Evolutionary conservation across 75 land plant genomes (phyloP), one percentile per base, ranked within the genome.

Genomic region (Cryptomeria japonica): DNA sequence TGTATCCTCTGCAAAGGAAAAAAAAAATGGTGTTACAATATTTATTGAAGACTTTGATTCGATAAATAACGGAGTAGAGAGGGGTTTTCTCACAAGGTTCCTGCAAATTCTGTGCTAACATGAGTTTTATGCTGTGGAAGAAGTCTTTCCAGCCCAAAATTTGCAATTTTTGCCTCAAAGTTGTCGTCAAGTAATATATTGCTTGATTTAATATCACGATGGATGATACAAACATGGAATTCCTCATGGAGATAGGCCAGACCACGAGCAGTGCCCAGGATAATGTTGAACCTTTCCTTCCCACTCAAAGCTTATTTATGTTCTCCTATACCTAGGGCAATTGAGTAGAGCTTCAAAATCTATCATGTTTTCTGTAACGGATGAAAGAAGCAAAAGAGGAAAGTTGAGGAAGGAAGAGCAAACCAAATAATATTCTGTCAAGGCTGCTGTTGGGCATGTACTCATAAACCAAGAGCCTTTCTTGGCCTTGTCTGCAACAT

Each of bases 271-370:
- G 16, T 51, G 55, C 55, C 55, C 16, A 51, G 2, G 2, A 51
- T 51, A 51, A 51, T 51, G 16, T 51, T 14, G 55, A 51, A 51
- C 16, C 55, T 51, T 51, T 51, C 55, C 16, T 51, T 51, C 55
- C 55, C 13, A 51, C 55, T 51, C 55, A 51, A 51, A 0, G 14
- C 16, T 13, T 14, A 13, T 51, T 51, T 51, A 87, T 80, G 89
- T 91, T 58, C 51, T 56, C 61, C 91, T 93, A 0, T 85, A 47
- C 82, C 88, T 68, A 85, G 41, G 87, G 41, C 91, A 92, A 22
- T 93, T 89, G 2, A 91, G 90, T 61, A 91, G 86, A 36, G 87
- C 80, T 31, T 93, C 87, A 5, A 49, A 7, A n/a, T 80, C 91
- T 83, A 86, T 51, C 2, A 14, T 49, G 14, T 49, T 10, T 13